Evolutionary conservation across 2,329 filamentous ascomycete species (phyloP), one percentile per base, ranked within the genome.

Genomic region (Ceratocystis albifundus): DNA sequence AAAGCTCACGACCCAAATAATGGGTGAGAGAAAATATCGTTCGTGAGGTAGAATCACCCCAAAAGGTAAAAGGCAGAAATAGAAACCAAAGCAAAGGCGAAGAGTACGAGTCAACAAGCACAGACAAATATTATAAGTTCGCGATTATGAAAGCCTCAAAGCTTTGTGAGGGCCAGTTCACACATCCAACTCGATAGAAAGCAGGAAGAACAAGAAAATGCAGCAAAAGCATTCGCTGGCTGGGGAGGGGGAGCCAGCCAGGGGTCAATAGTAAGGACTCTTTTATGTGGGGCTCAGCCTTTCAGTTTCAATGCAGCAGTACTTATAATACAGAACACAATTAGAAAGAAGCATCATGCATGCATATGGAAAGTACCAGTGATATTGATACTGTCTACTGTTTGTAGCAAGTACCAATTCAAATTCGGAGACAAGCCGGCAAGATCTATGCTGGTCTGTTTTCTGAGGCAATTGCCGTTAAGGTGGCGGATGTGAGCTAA

Each of bases 161-260:
- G 55, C 55, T 59, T 59, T 17, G 55, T 17, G 7, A 8, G n/a
- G 55, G 55, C n/a, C 55, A 20, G 55, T 59, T 59, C 55, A 32
- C 50, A 48, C 48, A 17, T 1, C 22, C 0, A 28, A 53, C 8
- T 53, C 48, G 22, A 28, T 22, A 28, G 48, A 53, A 28, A 28
- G 8, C 4, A 41, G 10, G 10, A 28, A 41, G 36, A 41, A 41
- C 36, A 41, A 41, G 36, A 41, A 41, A 41, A 53, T 25, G 22
- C 22, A 53, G 8, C 22, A 53, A 28, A 25, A 15, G 12, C 22
- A 28, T 15, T 41, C 36, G 36, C 10, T 41, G 10, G 36, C 10
- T 41, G 10, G 36, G 8, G 36, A 41, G 36, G 36, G 36, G 36
- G 12, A 41, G 36, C 3, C 12, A 41, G 12, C n/a, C n/a, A n/a